A percentile compares a stretch with the other conserved stretches of the same genome.
These are phyloP conservation scores for Naganishia randhawae DNA, from an alignment of 768 basidiomycete genomes.

Conservation along the genomic window DNA sequence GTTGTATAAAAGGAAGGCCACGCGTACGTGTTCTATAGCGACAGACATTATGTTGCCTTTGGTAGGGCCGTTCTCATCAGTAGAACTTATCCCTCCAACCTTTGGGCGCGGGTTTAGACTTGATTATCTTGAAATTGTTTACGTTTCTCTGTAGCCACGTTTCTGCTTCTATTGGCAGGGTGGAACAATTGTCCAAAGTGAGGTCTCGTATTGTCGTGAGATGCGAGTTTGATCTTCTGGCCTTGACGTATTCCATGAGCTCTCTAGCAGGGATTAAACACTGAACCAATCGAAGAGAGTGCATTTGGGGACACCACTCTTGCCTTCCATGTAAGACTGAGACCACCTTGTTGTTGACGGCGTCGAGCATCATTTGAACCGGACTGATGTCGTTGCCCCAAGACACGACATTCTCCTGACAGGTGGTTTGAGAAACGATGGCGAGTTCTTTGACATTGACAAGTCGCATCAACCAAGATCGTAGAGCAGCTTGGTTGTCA, in stretches of 20 bases:
- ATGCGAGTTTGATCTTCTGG: background rate
- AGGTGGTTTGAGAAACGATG: background rate
- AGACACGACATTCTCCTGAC: slow-evolving; percentile 7
- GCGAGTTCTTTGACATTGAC: slow-evolving; percentile 1
- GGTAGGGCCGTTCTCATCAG: background rate
- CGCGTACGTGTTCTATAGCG: background rate
- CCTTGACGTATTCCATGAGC: slow-evolving; percentile 18
- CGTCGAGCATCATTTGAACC: slow-evolving; percentile 8
- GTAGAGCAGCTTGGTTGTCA: background rate
- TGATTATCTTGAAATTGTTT: slow-evolving; percentile 8
- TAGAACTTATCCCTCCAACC: background rate
- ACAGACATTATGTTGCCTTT: background rate
- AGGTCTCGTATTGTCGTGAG: slow-evolving; percentile 2
- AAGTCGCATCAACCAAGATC: slow-evolving; percentile 19
- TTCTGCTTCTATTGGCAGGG: slow-evolving; percentile 1
- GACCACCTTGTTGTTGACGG: slow-evolving; percentile 11
- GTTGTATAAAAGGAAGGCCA: slow-evolving; percentile 5
- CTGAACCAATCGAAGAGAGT: slow-evolving; percentile 13
- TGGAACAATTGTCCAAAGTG: slow-evolving; percentile 8
- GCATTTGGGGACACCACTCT: slow-evolving; percentile 20
- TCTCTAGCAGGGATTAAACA: slow-evolving; percentile 5
- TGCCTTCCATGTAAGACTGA: slow-evolving; percentile 8
- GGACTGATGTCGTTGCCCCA: slow-evolving; percentile 5
- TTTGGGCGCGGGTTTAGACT: background rate
- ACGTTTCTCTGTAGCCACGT: slow-evolving; percentile 16